These are phyloP conservation scores for Rubroshorea leprosula DNA, from an alignment of 345 rosid species.

Conservation along the genomic window DNA sequence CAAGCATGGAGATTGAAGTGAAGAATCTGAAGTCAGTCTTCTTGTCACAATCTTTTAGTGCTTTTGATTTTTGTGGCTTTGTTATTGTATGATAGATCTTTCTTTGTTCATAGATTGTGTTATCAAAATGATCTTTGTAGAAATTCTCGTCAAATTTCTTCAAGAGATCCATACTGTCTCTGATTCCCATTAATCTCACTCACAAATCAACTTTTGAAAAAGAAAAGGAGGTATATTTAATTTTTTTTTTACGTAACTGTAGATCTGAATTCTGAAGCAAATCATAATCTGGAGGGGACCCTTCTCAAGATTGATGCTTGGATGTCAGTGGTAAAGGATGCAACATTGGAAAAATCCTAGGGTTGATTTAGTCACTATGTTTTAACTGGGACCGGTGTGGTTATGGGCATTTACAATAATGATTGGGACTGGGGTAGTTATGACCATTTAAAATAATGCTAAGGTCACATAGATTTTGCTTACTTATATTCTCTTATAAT, in stretches of 20 bases:
- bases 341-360: conserved; percentile 17
- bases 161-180: too few species aligned
- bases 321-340: conserved; percentile 10
- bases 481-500: too few species aligned
- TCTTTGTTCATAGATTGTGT: conserved; percentile 21
- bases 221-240: not conserved
- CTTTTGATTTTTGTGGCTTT: conserved; percentile 11
- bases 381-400: not conserved
- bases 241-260: too few species aligned
- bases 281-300: not conserved
- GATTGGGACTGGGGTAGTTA: too few species aligned
- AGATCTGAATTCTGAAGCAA: not conserved
- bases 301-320: not conserved
- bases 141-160: too few species aligned
- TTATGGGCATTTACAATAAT: conserved; percentile 22
- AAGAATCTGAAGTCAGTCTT: conserved; percentile 28
- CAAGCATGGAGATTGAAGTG: conserved; percentile 14
- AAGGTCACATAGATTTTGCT: too few species aligned
- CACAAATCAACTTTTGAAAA: not conserved
- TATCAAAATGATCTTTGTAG: too few species aligned
- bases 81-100: conserved; percentile 17
- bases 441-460: too few species aligned
- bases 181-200: too few species aligned
- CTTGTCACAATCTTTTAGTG: conserved; percentile 8
- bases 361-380: conserved; percentile 17